These are phyloP conservation scores for Mycena epipterygia DNA, from an alignment of 768 basidiomycete species.

Conservation along the genomic window DNA sequence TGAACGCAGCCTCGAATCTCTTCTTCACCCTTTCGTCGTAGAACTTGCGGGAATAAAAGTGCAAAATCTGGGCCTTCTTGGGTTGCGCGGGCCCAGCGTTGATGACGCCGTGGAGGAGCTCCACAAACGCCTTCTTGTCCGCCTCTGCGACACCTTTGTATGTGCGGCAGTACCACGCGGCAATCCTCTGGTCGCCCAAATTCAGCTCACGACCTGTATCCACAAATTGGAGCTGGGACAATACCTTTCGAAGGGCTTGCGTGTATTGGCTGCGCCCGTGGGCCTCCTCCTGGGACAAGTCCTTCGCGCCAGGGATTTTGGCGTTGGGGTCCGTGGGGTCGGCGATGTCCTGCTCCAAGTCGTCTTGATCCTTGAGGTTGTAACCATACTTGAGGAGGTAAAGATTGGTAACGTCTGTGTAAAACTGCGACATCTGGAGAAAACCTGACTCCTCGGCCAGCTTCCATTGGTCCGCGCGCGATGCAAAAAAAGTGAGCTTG, in stretches of 20 bases:
- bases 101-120: neutral
- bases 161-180: neutral
- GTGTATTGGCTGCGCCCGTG: neutral
- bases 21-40: slow-evolving; percentile 1
- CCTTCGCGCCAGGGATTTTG: neutral
- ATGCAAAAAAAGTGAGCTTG: neutral
- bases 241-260: neutral
- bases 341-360: neutral
- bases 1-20: neutral
- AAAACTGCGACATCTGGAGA: neutral
- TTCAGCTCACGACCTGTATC: neutral
- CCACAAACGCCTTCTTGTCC: neutral
- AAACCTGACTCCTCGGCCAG: neutral
- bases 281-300: neutral
- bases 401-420: neutral
- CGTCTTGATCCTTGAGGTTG: neutral
- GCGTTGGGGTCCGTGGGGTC: slow-evolving; percentile 1
- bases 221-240: too few species aligned
- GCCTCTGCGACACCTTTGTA: neutral
- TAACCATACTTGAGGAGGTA: neutral
- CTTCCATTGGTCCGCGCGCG: neutral
- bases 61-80: neutral
- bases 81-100: neutral
- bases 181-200: neutral
- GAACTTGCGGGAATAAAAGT: neutral